These are phyloP conservation scores for Kuraishia molischiana DNA, from an alignment of 805 yeast genomes.

Conservation along the genomic window DNA sequence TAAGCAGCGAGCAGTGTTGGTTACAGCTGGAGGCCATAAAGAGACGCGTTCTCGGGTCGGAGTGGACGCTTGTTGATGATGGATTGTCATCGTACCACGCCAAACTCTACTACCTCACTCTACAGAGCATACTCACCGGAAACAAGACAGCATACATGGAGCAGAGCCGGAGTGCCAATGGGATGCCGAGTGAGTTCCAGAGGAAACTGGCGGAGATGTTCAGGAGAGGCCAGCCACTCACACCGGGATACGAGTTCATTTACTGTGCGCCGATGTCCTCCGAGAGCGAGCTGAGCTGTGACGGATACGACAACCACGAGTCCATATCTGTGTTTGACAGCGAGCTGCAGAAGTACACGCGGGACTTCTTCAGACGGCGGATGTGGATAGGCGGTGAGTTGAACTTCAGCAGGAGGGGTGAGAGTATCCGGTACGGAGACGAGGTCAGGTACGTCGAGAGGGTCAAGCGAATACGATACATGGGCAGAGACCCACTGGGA, in stretches of 20 bases:
- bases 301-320: constrained; percentile 78
- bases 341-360: not conserved
- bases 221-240: constrained; percentile 14
- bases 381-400: constrained; percentile 78
- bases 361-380: constrained; percentile 39
- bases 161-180: not conserved
- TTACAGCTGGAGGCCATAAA: constrained; percentile 8
- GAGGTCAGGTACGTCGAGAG: constrained; percentile 42
- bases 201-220: constrained; percentile 8
- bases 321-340: constrained; percentile 33
- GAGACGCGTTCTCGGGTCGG: constrained; percentile 6
- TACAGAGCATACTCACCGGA: constrained; percentile 14
- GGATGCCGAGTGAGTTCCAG: not conserved
- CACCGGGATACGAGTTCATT: constrained; percentile 55
- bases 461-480: constrained; percentile 28
- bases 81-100: constrained; percentile 15
- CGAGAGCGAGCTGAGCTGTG: constrained; percentile 41
- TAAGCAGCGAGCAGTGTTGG: not conserved
- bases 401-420: constrained; percentile 19
- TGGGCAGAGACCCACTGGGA: constrained; percentile 10
- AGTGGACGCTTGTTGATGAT: constrained; percentile 18
- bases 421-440: constrained; percentile 25
- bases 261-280: constrained; percentile 52
- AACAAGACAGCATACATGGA: constrained; percentile 8
- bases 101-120: constrained; percentile 16